A percentile compares a stretch with the other conserved stretches of the same genome.
phyloP scores from a whole-genome alignment of 768 basidiomycete genomes.

The Tricholoma sp. region DNA sequence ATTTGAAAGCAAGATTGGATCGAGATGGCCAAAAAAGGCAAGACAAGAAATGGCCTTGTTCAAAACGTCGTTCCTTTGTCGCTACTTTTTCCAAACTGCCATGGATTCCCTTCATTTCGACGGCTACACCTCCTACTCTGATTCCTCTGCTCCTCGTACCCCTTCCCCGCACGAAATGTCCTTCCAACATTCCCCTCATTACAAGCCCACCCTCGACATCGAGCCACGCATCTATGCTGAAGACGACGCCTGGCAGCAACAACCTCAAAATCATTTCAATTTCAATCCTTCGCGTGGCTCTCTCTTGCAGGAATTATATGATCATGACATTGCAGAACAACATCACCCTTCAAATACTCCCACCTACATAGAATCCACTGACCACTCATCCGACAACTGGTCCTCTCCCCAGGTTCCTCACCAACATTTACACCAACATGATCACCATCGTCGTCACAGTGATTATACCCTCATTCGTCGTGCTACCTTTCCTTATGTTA shows the following conservation, averaged over 20 bases:
- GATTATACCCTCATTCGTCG: slow-evolving; percentile 54
- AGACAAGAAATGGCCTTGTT: not conserved
- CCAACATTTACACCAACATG: slow-evolving; percentile 29
- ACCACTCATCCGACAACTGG: slow-evolving; percentile 20
- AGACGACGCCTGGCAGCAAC: slow-evolving; percentile 29
- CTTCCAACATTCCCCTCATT: slow-evolving; percentile 17
- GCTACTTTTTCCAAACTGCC: slow-evolving; percentile 8
- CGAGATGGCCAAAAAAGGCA: not conserved
- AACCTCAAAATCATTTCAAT: slow-evolving; percentile 19
- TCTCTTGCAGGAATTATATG: slow-evolving; percentile 70
- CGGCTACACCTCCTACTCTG: slow-evolving; percentile 59
- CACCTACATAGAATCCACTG: slow-evolving; percentile 30
- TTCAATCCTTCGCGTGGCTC: slow-evolving; percentile 35
- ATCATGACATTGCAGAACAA: slow-evolving; percentile 43
- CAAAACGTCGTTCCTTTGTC: slow-evolving; percentile 8
- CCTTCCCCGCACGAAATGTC: slow-evolving; percentile 57
- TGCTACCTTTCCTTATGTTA: slow-evolving; percentile 73
- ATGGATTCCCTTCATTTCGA: slow-evolving; percentile 54
- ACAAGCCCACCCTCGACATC: slow-evolving; percentile 23
- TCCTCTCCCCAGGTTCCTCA: slow-evolving; percentile 15
- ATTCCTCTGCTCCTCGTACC: slow-evolving; percentile 67
- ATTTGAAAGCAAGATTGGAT: slow-evolving; percentile 5
- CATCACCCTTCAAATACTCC: slow-evolving; percentile 16
- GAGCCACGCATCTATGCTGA: slow-evolving; percentile 48
- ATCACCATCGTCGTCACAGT: slow-evolving; percentile 30